Conservation (phyloP, 768 basidiomycete species). For the Suillus paluster region DNA sequence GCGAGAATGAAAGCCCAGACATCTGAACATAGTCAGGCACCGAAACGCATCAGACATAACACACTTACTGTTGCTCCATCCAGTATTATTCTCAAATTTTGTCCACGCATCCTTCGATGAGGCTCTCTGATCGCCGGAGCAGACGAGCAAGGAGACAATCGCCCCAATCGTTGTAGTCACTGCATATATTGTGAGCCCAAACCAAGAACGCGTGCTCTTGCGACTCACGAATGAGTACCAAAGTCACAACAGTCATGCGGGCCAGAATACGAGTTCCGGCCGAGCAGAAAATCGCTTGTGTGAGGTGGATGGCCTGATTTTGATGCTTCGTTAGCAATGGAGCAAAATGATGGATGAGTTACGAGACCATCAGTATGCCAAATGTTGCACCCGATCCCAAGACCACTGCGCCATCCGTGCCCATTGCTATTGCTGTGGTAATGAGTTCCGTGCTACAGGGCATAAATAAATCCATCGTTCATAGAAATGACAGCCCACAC, state of each 20-base stretch:
- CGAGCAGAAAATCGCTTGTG: constrained; percentile 26
- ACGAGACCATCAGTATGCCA: constrained; percentile 21
- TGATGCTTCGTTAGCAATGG: background rate
- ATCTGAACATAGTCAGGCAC: constrained; percentile 14
- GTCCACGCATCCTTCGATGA: constrained; percentile 24
- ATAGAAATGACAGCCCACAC: background rate
- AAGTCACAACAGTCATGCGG: constrained; percentile 21
- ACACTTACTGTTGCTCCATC: constrained; percentile 23
- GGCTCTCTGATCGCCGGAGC: constrained; percentile 19
- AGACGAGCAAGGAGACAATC: constrained; percentile 21
- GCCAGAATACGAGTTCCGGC: constrained; percentile 26
- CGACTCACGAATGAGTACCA: constrained; percentile 22
- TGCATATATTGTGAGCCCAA: constrained; percentile 1
- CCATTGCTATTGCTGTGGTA: constrained; percentile 26
- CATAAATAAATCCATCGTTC: background rate
- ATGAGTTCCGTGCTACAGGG: constrained; percentile 21
- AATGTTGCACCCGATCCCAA: constrained; percentile 23
- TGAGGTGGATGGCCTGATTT: constrained; percentile 17
- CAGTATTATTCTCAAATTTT: constrained; percentile 31
- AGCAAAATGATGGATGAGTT: background rate
- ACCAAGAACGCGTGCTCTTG: background rate
- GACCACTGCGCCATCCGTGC: constrained; percentile 24
- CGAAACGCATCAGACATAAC: background rate
- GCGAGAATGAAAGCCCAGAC: constrained; percentile 29
- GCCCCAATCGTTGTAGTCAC: constrained; percentile 24